phyloP scores from a whole-genome alignment of 1,139 yeast species.

The Pichia sp. region DNA sequence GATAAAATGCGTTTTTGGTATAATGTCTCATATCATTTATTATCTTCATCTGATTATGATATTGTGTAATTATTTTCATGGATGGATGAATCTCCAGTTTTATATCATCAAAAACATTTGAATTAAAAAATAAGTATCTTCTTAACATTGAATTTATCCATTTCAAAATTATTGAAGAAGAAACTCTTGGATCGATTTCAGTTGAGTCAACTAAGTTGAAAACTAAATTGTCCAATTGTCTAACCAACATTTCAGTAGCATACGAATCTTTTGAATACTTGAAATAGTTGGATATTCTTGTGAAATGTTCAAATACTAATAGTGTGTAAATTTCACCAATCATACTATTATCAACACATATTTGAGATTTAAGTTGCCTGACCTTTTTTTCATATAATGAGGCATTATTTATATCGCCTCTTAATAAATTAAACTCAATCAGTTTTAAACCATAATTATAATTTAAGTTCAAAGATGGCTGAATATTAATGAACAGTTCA shows the following conservation, averaged over 20 bases:
- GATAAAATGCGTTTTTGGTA: neutral
- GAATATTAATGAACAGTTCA: conserved; percentile 32
- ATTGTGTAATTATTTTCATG: neutral
- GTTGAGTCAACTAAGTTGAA: neutral
- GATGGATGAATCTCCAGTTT: neutral
- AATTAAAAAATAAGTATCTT: conserved; percentile 1
- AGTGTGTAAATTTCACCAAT: conserved; percentile 1
- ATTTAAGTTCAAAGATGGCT: conserved; percentile 30
- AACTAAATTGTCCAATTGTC: conserved; percentile 6
- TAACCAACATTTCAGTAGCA: conserved; percentile 1
- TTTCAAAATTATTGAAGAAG: neutral
- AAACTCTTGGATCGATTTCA: neutral
- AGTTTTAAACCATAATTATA: conserved; percentile 20
- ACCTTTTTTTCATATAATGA: conserved; percentile 10
- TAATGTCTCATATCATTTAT: neutral
- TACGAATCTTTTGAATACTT: neutral
- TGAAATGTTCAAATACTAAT: conserved; percentile 3
- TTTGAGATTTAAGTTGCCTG: conserved; percentile 5
- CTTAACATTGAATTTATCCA: conserved; percentile 9
- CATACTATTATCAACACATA: conserved; percentile 4
- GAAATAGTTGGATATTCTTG: neutral
- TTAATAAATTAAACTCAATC: conserved; percentile 17
- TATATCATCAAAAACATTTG: neutral
- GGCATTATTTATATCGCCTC: conserved; percentile 12
- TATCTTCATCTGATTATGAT: neutral